Evolutionary conservation across 768 basidiomycete species (phyloP), one percentile per base, ranked within the genome.

Genomic region (Gloeopeniophorella convolvens): DNA sequence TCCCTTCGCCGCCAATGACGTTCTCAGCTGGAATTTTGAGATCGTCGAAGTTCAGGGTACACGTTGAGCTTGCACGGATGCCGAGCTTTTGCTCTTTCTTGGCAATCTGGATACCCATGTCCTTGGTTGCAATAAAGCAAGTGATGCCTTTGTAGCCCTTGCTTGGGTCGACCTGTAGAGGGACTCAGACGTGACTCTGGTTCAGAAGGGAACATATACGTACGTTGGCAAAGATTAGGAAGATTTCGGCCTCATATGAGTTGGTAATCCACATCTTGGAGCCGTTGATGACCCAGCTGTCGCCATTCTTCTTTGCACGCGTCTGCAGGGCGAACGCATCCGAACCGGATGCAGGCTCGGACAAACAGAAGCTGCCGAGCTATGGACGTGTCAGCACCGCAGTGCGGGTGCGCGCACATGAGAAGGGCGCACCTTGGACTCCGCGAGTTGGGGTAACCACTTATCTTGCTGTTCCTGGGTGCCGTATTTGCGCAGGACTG

Each of bases 181-280:
- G 10, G 18, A 5, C 41, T 16, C 12, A 28, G 10, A 33, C 8
- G 8, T 12, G 11, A 5, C 5, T 13, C 32, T 5, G 16, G 28
- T 13, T 35, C 11, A 32, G 26, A 43, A 43, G 21, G 24, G 24
- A 24, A 32, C 28, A 44, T 28, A 48, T n/a, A 64, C 79, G 51
- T 50, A 92, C 90, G 55, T 90, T 99, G 44, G 96, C 96, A 55
- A 99, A 98, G 42, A 98, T 88, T 58, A 95, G 82, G 72, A 88
- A 89, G 33, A 94, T 76, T 39, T 92, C 89, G 1, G 91, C 92
- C 67, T 94, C 91, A 51, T 81, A 77, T 0, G 92, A 94, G 68
- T 97, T 97, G 21, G 93, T 95, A 52, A 97, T 96, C 93, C 93
- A 96, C 93, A 95, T 94, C 74, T 99, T 99, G 48, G 90, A 89